Conservation (phyloP, 768 basidiomycete genomes). For the Rhodotorula diobovata region DNA sequence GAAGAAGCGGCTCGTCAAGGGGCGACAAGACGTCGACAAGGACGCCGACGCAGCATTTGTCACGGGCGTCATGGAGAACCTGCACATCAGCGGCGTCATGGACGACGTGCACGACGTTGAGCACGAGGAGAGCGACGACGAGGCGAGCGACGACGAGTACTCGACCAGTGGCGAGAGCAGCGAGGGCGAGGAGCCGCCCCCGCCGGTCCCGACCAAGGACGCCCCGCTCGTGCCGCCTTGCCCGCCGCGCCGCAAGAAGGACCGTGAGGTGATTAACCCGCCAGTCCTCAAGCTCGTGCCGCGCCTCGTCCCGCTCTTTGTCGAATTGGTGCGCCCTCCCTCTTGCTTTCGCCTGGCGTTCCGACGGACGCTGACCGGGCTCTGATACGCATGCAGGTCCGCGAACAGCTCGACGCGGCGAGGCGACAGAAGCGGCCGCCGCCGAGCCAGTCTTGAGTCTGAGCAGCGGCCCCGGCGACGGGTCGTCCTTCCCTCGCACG, state of each 20-base stretch:
- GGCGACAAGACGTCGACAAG: conserved; percentile 49
- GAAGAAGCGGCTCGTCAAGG: conserved; percentile 71
- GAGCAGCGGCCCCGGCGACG: too few species aligned
- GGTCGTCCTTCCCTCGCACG: too few species aligned
- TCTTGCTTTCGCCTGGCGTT: too few species aligned
- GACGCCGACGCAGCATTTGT: conserved; percentile 83
- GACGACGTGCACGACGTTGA: conserved; percentile 76
- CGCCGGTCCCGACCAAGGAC: conserved; percentile 46
- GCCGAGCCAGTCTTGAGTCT: not conserved
- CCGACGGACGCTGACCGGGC: not conserved
- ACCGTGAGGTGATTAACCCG: conserved; percentile 55
- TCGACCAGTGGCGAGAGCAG: conserved; percentile 43
- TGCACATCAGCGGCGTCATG: conserved; percentile 72
- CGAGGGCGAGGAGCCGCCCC: conserved; percentile 53
- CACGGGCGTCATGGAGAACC: conserved; percentile 70
- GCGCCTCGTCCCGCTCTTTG: conserved; percentile 78
- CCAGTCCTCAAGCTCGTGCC: conserved; percentile 76
- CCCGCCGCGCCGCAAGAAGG: conserved; percentile 49
- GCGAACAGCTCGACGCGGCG: conserved; percentile 21
- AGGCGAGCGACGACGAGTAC: conserved; percentile 44
- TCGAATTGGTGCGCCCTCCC: conserved; percentile 66
- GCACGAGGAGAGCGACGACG: conserved; percentile 56
- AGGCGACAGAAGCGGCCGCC: not conserved
- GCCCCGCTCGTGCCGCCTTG: conserved; percentile 39
- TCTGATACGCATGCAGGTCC: conserved; percentile 12